Evolutionary conservation across 1,284 basidiomycete genomes (phyloP), one percentile per base, ranked within the genome.

Genomic region (Meripilus lineatus): DNA sequence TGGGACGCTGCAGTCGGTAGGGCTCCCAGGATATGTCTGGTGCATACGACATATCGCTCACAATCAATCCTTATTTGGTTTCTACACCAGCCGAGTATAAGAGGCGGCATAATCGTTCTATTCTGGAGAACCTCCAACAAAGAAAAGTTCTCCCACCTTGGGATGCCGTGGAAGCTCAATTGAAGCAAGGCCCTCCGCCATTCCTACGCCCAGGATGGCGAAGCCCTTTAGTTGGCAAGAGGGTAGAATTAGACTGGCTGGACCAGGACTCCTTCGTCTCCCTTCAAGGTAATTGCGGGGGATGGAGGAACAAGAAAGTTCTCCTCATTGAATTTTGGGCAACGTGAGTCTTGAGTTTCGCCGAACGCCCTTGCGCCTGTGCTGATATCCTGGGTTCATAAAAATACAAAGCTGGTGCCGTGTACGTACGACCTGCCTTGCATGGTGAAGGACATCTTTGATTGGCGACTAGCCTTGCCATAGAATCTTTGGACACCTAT

Each of bases 321-420:
- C 50, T 62, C 26, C 42, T 64, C 15, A 53, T 64, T 39, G 62
- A 64, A 44, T 59, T 59, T 25, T 64, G 62, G 62, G 60, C 62
- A 41, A 55, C 62, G 62, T 64, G 45, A 46, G 62, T 62, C 14
- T 21, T 21, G 23, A 22, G 40, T 28, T 47, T 42, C 38, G 39
- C 26, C 23, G 33, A n/a, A 20, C 32, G 20, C n/a, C 22, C 5
- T 10, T 33, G 13, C n/a, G n/a, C 13, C 20, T 21, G 32, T 22
- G 20, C 32, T 32, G 24, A 33, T 8, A 22, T 5, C 28, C 40
- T 38, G 33, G 38, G 17, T 45, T 26, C 26, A 26, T 24, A 40
- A 26, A 15, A 6, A 17, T 25, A 11, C 38, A 15, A 37, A 54
- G 52, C n/a, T 54, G 52, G 52, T 54, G 52, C 36, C 46, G 48